Conservation (phyloP, 176 grass and related monocot species). For the Eragrostis nindensis region DNA sequence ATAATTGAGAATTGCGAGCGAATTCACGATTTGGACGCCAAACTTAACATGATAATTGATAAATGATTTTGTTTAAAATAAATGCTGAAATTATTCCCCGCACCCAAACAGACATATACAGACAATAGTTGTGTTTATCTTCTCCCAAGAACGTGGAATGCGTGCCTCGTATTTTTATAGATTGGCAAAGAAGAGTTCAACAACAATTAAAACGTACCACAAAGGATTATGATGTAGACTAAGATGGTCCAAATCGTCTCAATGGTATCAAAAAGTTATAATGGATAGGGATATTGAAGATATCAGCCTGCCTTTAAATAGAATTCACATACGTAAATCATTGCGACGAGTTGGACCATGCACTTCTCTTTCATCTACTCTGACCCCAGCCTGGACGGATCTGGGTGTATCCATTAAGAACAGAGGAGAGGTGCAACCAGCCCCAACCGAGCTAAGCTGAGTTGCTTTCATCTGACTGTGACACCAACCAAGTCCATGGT, state of each 20-base stretch:
- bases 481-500: too few species aligned
- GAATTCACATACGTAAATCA: neutral
- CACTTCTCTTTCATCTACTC: neutral
- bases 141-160: neutral
- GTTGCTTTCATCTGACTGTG: too few species aligned
- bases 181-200: too few species aligned
- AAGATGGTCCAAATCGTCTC: neutral
- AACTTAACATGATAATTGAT: neutral
- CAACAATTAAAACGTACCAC: neutral
- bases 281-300: slow-evolving; percentile 1
- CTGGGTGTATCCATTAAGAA: neutral
- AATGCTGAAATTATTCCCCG: neutral
- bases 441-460: too few species aligned
- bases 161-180: neutral
- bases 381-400: neutral
- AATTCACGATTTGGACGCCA: neutral
- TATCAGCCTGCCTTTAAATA: neutral
- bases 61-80: neutral
- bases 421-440: neutral
- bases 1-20: neutral
- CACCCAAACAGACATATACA: neutral
- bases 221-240: neutral
- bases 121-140: neutral
- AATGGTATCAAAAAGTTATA: neutral
- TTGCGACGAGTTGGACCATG: neutral